Conservation (phyloP, 768 basidiomycete genomes). For the Tylopilus cervinicoccineus region DNA sequence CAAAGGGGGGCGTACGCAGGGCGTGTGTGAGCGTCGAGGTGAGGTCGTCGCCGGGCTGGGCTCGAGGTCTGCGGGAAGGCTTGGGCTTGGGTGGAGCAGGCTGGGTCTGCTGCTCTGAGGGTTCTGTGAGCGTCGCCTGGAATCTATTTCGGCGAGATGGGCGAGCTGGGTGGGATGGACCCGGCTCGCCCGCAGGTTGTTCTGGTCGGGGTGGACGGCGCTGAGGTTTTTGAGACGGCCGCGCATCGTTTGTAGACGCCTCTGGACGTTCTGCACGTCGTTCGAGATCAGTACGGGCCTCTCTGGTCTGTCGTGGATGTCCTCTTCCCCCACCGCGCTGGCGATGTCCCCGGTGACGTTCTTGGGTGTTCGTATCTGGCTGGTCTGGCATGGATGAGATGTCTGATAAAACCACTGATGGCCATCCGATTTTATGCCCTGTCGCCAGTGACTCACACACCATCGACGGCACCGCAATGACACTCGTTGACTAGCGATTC, state of each 20-base stretch:
- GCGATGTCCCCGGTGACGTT: not conserved
- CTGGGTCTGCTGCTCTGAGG: slow-evolving; percentile 1
- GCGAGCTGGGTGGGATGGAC: slow-evolving; percentile 4
- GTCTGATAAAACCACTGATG: not conserved
- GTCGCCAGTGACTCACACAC: slow-evolving; percentile 1
- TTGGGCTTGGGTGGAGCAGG: slow-evolving; percentile 1
- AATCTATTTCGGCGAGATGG: slow-evolving; percentile 35
- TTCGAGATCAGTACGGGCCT: no score
- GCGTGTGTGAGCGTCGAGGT: slow-evolving; percentile 67
- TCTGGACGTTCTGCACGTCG: not conserved
- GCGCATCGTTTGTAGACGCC: not conserved
- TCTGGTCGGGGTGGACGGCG: not conserved
- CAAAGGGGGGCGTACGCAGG: slow-evolving; percentile 65
- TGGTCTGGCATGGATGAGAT: slow-evolving; percentile 11
- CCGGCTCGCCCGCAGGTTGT: not conserved
- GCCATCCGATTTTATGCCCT: not conserved
- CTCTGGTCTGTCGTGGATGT: not conserved
- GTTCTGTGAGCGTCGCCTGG: slow-evolving; percentile 33
- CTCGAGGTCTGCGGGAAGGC: slow-evolving; percentile 6
- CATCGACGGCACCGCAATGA: not conserved
- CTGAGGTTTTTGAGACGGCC: not conserved
- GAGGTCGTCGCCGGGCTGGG: slow-evolving; percentile 52
- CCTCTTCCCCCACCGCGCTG: slow-evolving; percentile 7
- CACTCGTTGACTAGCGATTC: slow-evolving; percentile 30
- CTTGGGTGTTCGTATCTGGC: not conserved